Base-by-base conservation (phyloP, 192 early-diverging fungal genomes). In the Podila horticola region DNA sequence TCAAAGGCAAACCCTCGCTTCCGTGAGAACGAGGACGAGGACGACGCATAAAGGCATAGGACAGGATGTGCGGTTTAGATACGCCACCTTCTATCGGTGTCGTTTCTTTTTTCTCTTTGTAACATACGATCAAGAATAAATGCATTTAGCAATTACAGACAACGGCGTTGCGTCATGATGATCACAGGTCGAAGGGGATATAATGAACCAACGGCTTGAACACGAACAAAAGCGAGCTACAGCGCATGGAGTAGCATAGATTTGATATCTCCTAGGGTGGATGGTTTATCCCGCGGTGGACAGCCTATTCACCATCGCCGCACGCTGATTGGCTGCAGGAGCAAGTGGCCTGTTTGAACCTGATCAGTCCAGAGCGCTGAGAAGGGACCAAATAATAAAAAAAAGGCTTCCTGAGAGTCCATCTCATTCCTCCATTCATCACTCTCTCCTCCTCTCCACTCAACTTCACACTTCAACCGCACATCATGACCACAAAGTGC, bases 1-100 rank as follows among this genome's bases (percentile, higher is more conserved):
- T 62, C 77, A 50, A 81, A 73, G 58, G 38, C 77, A 5, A 85
- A 85, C 48, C 84, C 84, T 58, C 73, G 84, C 22, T 85, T 85
- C 58, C 71, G 84, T 50, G 84, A 84, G 66, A 52, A 73, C 13
- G 74, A 79, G 20, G 84, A 85, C 8, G 84, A 85, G 22, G 83
- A 84, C 4, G 84, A 85, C 20, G 84, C 70, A 69, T 81, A 72
- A 63, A 30, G 11, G 15, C 41, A 12, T 45, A 45, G 41, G 41
- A 45, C 41, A 13, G 41, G 15, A 45, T 17, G 15, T 15, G 41
- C 41, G 15, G 41, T 45, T 41, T 45, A 45, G 41, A 17, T 17
- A 45, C 41, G 41, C 41, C 41, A 45, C 15, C 34, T 34, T 26
- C 60, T 45, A 15, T 45, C 41, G 41, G 13, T 45, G 41, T 17